A percentile compares a stretch with the other conserved stretches of the same genome.
These are phyloP conservation scores for Phialocephala subalpina DNA, from an alignment of 2,329 filamentous ascomycete genomes.

Conservation along the genomic window DNA sequence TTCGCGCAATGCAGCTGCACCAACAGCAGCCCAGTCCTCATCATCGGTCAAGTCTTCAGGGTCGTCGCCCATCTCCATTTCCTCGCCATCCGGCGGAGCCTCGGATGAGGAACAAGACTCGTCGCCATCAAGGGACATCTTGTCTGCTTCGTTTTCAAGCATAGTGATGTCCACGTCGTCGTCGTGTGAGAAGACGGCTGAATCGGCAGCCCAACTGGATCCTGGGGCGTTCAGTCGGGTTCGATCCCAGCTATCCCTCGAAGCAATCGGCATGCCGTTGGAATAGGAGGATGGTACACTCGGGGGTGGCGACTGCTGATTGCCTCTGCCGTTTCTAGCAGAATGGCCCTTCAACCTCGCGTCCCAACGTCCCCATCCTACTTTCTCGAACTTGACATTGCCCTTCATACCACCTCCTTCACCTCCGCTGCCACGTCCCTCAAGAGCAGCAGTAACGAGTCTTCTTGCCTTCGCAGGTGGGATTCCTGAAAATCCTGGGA, in stretches of 20 bases:
- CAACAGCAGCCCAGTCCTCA: conserved; percentile 93
- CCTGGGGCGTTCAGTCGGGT: conserved; percentile 58
- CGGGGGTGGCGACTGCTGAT: conserved; percentile 52
- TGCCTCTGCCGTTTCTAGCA: conserved; percentile 48
- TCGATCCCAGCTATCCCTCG: conserved; percentile 54
- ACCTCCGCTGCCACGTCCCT: conserved; percentile 71
- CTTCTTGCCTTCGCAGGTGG: conserved; percentile 89
- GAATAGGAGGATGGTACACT: conserved; percentile 52
- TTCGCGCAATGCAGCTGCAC: conserved; percentile 81
- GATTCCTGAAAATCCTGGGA: conserved; percentile 91
- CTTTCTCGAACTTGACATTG: conserved; percentile 89
- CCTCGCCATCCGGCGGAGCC: conserved; percentile 69
- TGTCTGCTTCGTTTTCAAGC: conserved; percentile 87
- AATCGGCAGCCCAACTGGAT: conserved; percentile 73
- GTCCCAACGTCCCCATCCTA: conserved; percentile 97
- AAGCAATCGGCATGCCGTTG: conserved; percentile 65
- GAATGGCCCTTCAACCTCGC: conserved; percentile 76
- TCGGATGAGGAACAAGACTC: conserved; percentile 80
- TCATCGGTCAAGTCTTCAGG: conserved; percentile 90
- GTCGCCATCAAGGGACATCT: conserved; percentile 88
- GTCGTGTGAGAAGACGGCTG: conserved; percentile 79
- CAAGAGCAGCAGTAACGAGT: conserved; percentile 89
- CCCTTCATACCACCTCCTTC: conserved; percentile 69
- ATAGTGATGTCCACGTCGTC: conserved; percentile 69
- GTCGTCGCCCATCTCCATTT: conserved; percentile 72